Conservation (phyloP, 305 asterid genomes). For the Fraxinus xanthoxyloides region DNA sequence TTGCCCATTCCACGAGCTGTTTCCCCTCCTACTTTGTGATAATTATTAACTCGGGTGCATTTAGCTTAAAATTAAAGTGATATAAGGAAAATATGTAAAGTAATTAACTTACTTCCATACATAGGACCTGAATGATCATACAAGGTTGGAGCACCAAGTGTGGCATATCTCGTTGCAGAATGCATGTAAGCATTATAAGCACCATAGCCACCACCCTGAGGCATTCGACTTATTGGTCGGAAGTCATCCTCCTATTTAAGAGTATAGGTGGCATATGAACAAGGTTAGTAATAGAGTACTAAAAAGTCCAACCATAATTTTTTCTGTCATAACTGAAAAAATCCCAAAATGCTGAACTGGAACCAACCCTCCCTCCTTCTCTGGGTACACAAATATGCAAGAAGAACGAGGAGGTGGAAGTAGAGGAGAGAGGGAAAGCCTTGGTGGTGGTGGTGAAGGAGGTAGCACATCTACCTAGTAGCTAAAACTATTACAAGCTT, state of each 20-base stretch:
- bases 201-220: conserved; percentile 88
- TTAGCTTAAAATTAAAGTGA: neutral
- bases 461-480: neutral
- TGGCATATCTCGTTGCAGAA: conserved; percentile 95
- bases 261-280: neutral
- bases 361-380: neutral
- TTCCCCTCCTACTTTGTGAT: conserved; percentile 50
- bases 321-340: neutral
- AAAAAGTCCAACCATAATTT: neutral
- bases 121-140: conserved; percentile 73
- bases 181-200: conserved; percentile 90
- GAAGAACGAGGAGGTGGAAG: neutral
- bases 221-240: conserved; percentile 69
- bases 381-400: neutral
- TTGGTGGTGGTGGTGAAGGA: neutral
- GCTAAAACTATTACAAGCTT: neutral
- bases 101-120: conserved; percentile 76
- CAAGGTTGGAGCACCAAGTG: conserved; percentile 93
- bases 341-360: neutral
- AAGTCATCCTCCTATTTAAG: conserved; percentile 71
- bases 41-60: conserved; percentile 6
- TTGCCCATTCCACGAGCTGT: conserved; percentile 87
- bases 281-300: neutral
- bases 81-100: neutral
- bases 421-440: neutral